Conservation (phyloP, 495 filamentous ascomycete species). For the Podospora fimiseda region DNA sequence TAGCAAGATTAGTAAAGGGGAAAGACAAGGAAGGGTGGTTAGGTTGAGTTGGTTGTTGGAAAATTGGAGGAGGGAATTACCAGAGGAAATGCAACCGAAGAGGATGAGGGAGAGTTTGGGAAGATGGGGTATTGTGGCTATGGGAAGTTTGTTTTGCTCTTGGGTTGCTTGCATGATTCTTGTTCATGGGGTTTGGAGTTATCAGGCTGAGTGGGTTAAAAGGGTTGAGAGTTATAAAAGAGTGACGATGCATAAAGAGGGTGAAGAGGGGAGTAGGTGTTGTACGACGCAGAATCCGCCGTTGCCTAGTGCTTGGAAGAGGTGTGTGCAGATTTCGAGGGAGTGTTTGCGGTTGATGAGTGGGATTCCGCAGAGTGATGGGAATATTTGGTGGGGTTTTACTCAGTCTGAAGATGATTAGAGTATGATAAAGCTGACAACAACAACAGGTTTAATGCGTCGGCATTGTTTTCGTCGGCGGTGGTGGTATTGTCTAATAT, state of each 20-base stretch:
- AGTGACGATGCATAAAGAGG: constrained; percentile 8
- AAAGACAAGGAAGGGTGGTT: constrained; percentile 15
- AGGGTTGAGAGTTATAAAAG: constrained; percentile 6
- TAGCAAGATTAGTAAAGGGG: constrained; percentile 14
- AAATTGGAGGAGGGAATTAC: constrained; percentile 24
- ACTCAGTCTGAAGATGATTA: neutral
- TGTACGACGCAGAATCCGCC: constrained; percentile 15
- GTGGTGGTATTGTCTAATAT: constrained; percentile 26
- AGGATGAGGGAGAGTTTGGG: constrained; percentile 14
- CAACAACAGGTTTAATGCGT: constrained; percentile 20
- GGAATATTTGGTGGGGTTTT: constrained; percentile 24
- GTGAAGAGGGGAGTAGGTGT: constrained; percentile 2
- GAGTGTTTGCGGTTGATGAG: constrained; percentile 16
- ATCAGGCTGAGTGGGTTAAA: constrained; percentile 22
- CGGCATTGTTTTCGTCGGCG: constrained; percentile 25
- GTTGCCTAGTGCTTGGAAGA: constrained; percentile 19
- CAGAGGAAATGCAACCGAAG: constrained; percentile 16
- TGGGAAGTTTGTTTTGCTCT: constrained; percentile 21
- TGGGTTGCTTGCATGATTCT: constrained; percentile 22
- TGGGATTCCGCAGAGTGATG: constrained; percentile 14
- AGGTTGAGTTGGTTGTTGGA: constrained; percentile 17
- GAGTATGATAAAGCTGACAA: neutral
- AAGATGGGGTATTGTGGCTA: constrained; percentile 16
- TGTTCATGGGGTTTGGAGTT: constrained; percentile 23
- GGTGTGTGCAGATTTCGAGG: constrained; percentile 20